A percentile compares a stretch with the other conserved stretches of the same genome.
Evolutionary conservation across 768 basidiomycete genomes (phyloP).

Genomic region (Pleurotus platypus): DNA sequence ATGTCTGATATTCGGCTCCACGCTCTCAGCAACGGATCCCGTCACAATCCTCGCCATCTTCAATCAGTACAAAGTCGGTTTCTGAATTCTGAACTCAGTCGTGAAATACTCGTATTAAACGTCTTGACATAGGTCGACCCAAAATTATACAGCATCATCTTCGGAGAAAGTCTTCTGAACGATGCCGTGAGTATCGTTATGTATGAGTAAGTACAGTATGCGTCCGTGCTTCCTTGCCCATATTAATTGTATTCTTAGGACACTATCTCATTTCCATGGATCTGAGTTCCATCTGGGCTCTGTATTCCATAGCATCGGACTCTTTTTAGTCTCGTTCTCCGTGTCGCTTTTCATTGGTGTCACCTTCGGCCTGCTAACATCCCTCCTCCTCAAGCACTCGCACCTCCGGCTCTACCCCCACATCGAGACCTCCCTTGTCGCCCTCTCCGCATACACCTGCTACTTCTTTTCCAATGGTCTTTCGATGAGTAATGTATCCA

Average conservation of each 20-base stretch:
- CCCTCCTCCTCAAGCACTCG: constrained; percentile 92
- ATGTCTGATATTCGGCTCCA: constrained; percentile 95
- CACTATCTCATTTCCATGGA: constrained; percentile 88
- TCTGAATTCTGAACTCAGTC: not conserved
- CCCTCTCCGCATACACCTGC: constrained; percentile 91
- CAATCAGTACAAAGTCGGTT: constrained; percentile 76
- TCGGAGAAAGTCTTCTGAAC: constrained; percentile 94
- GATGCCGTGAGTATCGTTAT: constrained; percentile 99
- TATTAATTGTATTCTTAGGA: constrained; percentile 42
- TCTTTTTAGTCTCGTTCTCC: constrained; percentile 94
- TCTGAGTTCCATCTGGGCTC: constrained; percentile 80
- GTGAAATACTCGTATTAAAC: not conserved
- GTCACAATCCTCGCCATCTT: constrained; percentile 98
- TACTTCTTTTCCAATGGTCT: constrained; percentile 99
- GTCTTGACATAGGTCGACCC: constrained; percentile 65
- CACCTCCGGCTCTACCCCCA: constrained; percentile 82
- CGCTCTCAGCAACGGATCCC: constrained; percentile 95
- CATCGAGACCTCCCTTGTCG: constrained; percentile 95
- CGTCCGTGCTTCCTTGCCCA: not conserved
- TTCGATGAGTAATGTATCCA: constrained; percentile 48
- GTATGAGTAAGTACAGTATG: constrained; percentile 81
- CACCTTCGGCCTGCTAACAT: constrained; percentile 85
- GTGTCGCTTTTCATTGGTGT: constrained; percentile 95
- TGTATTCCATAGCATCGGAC: constrained; percentile 94
- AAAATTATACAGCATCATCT: constrained; percentile 95